Base-by-base conservation (phyloP, 2,329 filamentous ascomycete genomes). In the Dothistroma pini region DNA sequence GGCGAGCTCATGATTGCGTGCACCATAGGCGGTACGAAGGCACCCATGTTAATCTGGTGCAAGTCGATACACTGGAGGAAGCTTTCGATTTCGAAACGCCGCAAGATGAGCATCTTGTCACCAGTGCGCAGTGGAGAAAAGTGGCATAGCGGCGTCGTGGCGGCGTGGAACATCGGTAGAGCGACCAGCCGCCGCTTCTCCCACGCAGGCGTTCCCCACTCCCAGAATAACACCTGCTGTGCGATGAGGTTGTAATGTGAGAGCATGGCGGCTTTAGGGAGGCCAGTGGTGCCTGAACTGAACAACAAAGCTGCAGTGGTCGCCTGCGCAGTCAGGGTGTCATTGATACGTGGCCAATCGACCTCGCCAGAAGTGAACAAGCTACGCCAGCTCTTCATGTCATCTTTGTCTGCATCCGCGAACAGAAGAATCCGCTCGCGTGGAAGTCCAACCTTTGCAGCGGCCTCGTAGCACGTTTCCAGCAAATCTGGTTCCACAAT, bases 241-340 rank as follows among this genome's bases (percentile, higher is more conserved):
- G 83, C 81, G 22, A 84, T 77, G 19, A 86, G 73, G 66, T 86
- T 86, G 61, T 77, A 74, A 68, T 88, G 86, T 0, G 82, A 82
- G 51, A 86, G 68, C 62, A 79, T 78, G 19, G 82, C 80, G 0
- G 82, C 83, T 69, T 87, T 87, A 0, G 84, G 84, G 1, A 86
- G 72, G 21, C 60, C 52, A 0, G 84, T 86, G 0, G 84, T 86
- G 0, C 84, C 84, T 52, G 79, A 82, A 65, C 80, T 84, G 64
- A 83, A 85, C 10, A 76, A 73, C 65, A 76, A 77, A 61, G 69
- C 80, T 14, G 76, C 84, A 12, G 73, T 76, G 3, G 79, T 86
- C 61, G 70, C 75, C 63, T 76, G 77, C 57, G 72, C 76, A 31
- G 55, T 70, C 14, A 67, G 70, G 65, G 68, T 72, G 58, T 75